phyloP scores from a whole-genome alignment of 176 grass and related monocot genomes.

The Phragmites australis region DNA sequence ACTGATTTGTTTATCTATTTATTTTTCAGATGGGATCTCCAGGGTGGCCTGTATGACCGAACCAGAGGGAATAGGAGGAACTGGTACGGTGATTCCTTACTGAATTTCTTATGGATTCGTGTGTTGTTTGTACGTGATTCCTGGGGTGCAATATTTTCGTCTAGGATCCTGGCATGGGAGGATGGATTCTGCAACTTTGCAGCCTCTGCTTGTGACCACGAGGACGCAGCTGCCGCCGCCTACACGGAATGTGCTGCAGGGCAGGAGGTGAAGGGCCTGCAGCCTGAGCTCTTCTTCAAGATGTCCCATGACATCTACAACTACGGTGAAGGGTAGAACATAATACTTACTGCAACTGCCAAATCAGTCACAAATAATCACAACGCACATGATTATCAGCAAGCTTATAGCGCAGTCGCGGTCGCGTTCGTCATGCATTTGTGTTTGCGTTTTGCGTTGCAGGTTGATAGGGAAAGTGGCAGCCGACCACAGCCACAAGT shows the following conservation, averaged over 20 bases:
- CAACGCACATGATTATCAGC: background rate
- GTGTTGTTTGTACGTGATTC: conserved; percentile 26
- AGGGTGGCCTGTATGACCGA: conserved; percentile 71
- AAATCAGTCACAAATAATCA: background rate
- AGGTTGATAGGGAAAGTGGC: conserved; percentile 97
- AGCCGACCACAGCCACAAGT: conserved; percentile 98
- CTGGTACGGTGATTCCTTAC: conserved; percentile 70
- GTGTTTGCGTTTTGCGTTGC: background rate
- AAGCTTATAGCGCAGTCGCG: background rate
- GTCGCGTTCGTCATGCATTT: too few species aligned
- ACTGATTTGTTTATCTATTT: background rate
- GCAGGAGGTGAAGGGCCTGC: conserved; percentile 53
- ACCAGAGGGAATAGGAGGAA: conserved; percentile 89
- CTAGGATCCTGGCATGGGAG: conserved; percentile 90
- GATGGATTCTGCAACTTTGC: conserved; percentile 95
- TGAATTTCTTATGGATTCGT: background rate
- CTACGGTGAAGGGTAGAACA: conserved; percentile 81
- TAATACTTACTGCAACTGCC: background rate
- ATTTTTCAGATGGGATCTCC: conserved; percentile 81
- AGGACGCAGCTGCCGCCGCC: conserved; percentile 22
- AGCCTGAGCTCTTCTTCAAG: conserved; percentile 99
- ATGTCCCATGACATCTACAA: conserved; percentile 99
- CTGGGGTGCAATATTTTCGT: background rate
- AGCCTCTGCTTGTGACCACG: conserved; percentile 51
- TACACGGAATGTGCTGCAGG: conserved; percentile 38